These are phyloP conservation scores for Angomonas desouzai DNA, from an alignment of 208 protist genomes.

Conservation along the genomic window DNA sequence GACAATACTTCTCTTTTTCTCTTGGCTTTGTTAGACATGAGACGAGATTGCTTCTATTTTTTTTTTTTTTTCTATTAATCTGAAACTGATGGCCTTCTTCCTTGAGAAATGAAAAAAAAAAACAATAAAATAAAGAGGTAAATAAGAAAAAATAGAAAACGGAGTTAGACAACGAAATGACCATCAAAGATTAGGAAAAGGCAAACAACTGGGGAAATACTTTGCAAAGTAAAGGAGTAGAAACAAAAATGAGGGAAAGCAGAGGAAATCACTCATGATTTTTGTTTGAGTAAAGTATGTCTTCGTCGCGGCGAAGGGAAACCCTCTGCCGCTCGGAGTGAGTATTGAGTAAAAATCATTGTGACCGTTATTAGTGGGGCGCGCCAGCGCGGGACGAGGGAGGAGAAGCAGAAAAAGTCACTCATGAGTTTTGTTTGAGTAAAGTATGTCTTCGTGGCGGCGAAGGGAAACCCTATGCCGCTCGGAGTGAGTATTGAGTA, in stretches of 20 bases:
- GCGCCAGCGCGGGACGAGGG: neutral
- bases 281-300: neutral
- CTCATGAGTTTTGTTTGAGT: neutral
- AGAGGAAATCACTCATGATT: constrained; percentile 1
- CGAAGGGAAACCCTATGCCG: neutral
- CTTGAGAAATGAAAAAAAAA: too few species aligned
- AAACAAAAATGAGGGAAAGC: constrained; percentile 4
- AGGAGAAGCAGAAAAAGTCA: neutral
- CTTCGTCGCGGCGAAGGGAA: neutral
- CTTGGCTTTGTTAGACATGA: neutral
- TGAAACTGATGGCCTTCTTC: too few species aligned
- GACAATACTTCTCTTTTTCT: constrained; percentile 26
- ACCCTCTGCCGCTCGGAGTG: neutral
- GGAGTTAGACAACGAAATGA: too few species aligned
- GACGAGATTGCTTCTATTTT: too few species aligned
- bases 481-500: constrained; percentile 2
- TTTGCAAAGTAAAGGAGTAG: too few species aligned
- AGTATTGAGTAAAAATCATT: constrained; percentile 3
- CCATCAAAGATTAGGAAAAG: too few species aligned
- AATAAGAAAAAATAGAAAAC: too few species aligned
- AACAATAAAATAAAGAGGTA: too few species aligned
- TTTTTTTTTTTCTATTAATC: too few species aligned
- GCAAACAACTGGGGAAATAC: too few species aligned
- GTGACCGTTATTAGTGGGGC: neutral
- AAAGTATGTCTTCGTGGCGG: neutral